Evolutionary conservation across 1,284 basidiomycete genomes (phyloP).

Genomic region (Moesziomyces globuligerus): DNA sequence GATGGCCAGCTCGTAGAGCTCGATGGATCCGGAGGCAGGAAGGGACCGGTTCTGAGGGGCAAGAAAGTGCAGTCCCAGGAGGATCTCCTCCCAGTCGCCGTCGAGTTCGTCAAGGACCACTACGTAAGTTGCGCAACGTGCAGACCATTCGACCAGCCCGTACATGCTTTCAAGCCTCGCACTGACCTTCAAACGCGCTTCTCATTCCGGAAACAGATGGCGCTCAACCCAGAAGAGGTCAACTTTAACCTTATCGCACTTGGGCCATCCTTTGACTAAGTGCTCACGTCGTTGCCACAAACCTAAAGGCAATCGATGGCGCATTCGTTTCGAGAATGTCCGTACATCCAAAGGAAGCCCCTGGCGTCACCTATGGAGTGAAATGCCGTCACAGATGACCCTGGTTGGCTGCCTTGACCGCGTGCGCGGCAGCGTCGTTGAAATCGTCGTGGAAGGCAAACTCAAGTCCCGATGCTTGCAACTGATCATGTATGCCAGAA

Average conservation of each 20-base stretch:
- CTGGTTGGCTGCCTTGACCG: slow-evolving; percentile 45
- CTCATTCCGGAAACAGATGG: slow-evolving; percentile 45
- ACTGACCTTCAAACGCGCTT: background rate
- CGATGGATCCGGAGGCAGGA: slow-evolving; percentile 55
- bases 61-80: slow-evolving; percentile 40
- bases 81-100: slow-evolving; percentile 44
- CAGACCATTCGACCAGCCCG: too few relatives aligned
- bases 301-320: too few relatives aligned
- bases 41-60: slow-evolving; percentile 56
- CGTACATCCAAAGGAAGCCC: too few relatives aligned
- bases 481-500: too few relatives aligned
- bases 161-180: too few relatives aligned
- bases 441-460: slow-evolving; percentile 56
- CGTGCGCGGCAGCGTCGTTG: slow-evolving; percentile 48
- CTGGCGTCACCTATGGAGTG: too few relatives aligned
- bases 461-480: slow-evolving; percentile 31
- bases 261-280: slow-evolving; percentile 25
- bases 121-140: slow-evolving; percentile 40
- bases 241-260: slow-evolving; percentile 66
- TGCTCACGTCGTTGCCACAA: too few relatives aligned
- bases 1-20: slow-evolving; percentile 60
- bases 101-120: slow-evolving; percentile 55
- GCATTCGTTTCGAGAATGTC: too few relatives aligned
- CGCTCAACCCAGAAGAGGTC: slow-evolving; percentile 53
- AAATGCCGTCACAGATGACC: slow-evolving; percentile 21